Percentiles rank a stretch among this genome's conserved stretches.
Conservation (phyloP, 371 early-diverging fungal species). For the Mucor circinelloides region DNA sequence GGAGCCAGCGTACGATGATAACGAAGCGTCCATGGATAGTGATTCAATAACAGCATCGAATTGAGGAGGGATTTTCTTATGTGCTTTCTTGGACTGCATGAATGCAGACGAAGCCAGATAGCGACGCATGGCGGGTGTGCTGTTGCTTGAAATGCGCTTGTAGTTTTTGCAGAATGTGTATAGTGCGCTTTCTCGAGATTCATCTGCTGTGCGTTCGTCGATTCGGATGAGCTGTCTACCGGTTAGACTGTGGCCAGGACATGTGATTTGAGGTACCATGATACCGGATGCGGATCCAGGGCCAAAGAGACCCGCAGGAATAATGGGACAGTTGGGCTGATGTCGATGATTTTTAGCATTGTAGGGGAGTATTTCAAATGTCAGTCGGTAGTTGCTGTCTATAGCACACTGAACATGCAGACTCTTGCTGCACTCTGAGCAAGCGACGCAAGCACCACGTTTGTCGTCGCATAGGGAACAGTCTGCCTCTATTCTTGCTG, state of each 20-base stretch:
- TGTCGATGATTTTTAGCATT: conserved; percentile 7
- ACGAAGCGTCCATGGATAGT: conserved; percentile 2
- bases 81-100: neutral
- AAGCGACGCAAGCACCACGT: conserved; percentile 48
- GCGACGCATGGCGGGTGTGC: conserved; percentile 45
- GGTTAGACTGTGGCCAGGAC: conserved; percentile 46
- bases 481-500: conserved; percentile 60
- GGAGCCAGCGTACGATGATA: neutral
- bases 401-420: conserved; percentile 57
- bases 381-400: conserved; percentile 41
- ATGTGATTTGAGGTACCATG: conserved; percentile 59
- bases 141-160: conserved; percentile 30
- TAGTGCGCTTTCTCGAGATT: conserved; percentile 22
- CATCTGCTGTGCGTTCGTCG: conserved; percentile 18
- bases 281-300: conserved; percentile 32
- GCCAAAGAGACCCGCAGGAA: conserved; percentile 32
- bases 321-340: conserved; percentile 11
- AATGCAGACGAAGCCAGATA: conserved; percentile 6
- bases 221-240: conserved; percentile 21
- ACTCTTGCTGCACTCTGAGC: conserved; percentile 39
- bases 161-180: conserved; percentile 28
- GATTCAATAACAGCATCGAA: conserved; percentile 21
- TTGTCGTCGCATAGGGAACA: conserved; percentile 52
- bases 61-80: conserved; percentile 9
- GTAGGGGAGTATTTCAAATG: conserved; percentile 43